Evolutionary conservation across 2,329 filamentous ascomycete species (phyloP), one percentile per base, ranked within the genome.

Genomic region (Sporothrix mexicana): DNA sequence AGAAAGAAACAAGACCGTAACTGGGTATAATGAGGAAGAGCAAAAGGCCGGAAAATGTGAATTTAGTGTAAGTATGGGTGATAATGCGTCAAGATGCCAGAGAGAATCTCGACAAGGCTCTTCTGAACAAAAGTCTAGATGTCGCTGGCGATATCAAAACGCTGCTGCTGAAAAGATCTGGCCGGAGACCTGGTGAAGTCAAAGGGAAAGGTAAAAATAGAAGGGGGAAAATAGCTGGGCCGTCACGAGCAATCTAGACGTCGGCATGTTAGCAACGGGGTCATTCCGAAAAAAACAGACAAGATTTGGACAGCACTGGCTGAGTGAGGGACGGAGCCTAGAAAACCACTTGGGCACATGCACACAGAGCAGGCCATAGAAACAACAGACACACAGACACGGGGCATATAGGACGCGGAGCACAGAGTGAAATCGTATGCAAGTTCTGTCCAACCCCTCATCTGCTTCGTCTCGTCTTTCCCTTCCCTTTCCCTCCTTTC

Each of bases 391-490:
- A 36, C 30, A 5, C 55, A 55, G 51, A 55, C 30, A 36, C 30
- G 30, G 30, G 7, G 30, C 51, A 20, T 23, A 55, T 36, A 61
- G 55, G 15, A 17, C 30, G 15, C 55, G 55, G 55, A 9, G 55
- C 20, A 66, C 62, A 49, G 43, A 47, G 43, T 47, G 43, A 25
- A 47, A 51, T 36, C 30, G 30, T 17, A 57, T 57, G 51, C 67
- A 69, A 49, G 55, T 53, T 23, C 57, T 30, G 20, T 53, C n/a
- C 55, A 20, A 41, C 43, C 36, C 9, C 55, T 30, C n/a, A 62
- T 43, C 59, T 62, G 13, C 53, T 64, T 57, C 47, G 20, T 53
- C 62, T 12, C 68, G 25, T 36, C 30, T 62, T 45, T 23, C 9
- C 20, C 8, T 45, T 66, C 25, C 25, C 17, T n/a, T 9, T 51